Evolutionary conservation across 2,329 filamentous ascomycete genomes (phyloP), one percentile per base, ranked within the genome.

Genomic region (Fusarium sp.): DNA sequence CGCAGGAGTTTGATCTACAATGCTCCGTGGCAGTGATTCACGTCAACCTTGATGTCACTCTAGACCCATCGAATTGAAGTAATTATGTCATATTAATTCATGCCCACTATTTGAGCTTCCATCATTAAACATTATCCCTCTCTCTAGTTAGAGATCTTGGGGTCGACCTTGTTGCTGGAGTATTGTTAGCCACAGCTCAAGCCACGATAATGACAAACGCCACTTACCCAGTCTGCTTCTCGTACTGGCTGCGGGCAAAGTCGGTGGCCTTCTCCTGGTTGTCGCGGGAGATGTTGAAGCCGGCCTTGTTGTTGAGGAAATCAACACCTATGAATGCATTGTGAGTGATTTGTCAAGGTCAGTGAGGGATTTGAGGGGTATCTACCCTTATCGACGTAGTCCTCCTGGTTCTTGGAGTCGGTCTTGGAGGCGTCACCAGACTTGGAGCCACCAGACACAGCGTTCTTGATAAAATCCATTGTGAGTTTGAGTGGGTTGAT

Each of bases 181-280:
- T 8, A n/a, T 51, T 12, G 45, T 75, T 24, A 71, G 68, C 47
- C 54, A 61, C 47, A 38, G 30, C 5, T 8, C 12, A n/a, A 33
- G n/a, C 18, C 33, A 33, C 39, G 24, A 38, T n/a, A 33, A 31
- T n/a, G 26, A 5, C 14, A 7, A n/a, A 26, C 26, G 12, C 45
- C 36, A 69, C 81, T 68, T 75, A 83, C 82, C 82, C 82, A 55
- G 82, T 77, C 6, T 65, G 41, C 77, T 82, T 83, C 72, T 84
- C 82, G 24, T 79, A 84, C 28, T 75, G 63, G 38, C 24, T 41
- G 48, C 82, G 82, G 12, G 73, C 79, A n/a, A 72, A 76, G 55
- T 84, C 82, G 56, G 81, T 82, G 33, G 82, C 80, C 80, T 84
- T 83, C 77, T 84, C 82, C 39, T 82, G 77, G 24, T 80, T 82